Evolutionary conservation across 2,329 filamentous ascomycete species (phyloP), one percentile per base, ranked within the genome.

Genomic region (Fusarium sp.): DNA sequence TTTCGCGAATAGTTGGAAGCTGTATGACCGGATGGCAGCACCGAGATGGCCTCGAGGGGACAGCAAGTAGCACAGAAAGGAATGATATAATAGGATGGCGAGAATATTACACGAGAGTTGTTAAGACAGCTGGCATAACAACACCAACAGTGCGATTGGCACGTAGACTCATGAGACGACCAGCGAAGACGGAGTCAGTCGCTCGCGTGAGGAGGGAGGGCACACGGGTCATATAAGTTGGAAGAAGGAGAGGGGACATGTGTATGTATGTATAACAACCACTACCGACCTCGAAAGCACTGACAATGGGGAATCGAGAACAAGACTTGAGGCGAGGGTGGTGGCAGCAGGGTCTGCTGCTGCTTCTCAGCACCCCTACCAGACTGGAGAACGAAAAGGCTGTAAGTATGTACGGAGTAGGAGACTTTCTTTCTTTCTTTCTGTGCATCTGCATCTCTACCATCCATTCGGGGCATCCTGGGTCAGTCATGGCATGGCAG

Each of bases 221-320:
- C 48, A 68, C 50, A 65, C 60, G 65, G 77, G 67, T 38, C 73
- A 80, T 81, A 81, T 78, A 78, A 81, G 78, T 75, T 78, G 75
- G 63, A 47, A 76, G 62, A 47, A 54, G 59, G 47, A 56, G 60
- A 65, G 61, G 70, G 70, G 67, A 77, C 68, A 76, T 68, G 20
- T 30, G 45, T 48, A 48, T 41, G 38, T 22, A 44, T 73, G 48
- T 59, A 56, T 58, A 42, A 18, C 9, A 38, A 63, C 61, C 65
- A 75, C 69, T 75, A 67, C 68, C 68, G 61, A 59, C 66, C 56
- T 45, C 68, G 30, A 59, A 55, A 64, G 65, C 67, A 66, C 60
- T 66, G 55, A 55, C 57, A 64, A 68, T 64, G 70, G 64, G 64
- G 59, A 47, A 69, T 69, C 60, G 56, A 74, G 61, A 59, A 65